These are phyloP conservation scores for Chrysosphaeria jannelii DNA, from an alignment of 2,329 filamentous ascomycete genomes.

Conservation along the genomic window DNA sequence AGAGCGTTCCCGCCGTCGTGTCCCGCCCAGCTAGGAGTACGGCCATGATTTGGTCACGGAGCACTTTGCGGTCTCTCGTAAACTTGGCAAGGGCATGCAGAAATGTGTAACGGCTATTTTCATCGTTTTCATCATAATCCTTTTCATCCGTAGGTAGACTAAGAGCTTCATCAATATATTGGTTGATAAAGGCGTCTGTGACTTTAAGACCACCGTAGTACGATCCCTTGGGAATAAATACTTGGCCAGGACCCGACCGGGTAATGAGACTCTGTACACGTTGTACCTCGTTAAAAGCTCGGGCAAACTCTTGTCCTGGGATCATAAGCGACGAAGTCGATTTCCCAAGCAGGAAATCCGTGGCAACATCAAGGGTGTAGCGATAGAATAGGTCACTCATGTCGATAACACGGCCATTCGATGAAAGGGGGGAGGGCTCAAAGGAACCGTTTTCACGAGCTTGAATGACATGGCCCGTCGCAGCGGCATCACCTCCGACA, in stretches of 20 bases:
- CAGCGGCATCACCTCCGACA: slow-evolving; percentile 23
- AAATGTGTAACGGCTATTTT: slow-evolving; percentile 34
- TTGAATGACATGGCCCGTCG: slow-evolving; percentile 23
- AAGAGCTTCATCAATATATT: slow-evolving; percentile 48
- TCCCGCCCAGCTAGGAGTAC: slow-evolving; percentile 65
- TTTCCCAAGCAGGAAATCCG: slow-evolving; percentile 58
- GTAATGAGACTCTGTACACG: slow-evolving; percentile 37
- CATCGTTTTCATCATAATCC: slow-evolving; percentile 25
- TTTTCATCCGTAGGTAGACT: slow-evolving; percentile 40
- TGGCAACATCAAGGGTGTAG: slow-evolving; percentile 61
- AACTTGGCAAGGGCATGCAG: slow-evolving; percentile 58
- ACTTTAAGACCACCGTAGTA: slow-evolving; percentile 34
- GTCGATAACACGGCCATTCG: slow-evolving; percentile 34
- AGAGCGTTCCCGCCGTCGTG: slow-evolving; percentile 57
- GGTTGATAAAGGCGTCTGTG: slow-evolving; percentile 48
- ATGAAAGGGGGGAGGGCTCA: slow-evolving; percentile 24
- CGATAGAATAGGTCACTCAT: slow-evolving; percentile 54
- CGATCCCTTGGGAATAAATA: slow-evolving; percentile 27
- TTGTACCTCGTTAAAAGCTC: slow-evolving; percentile 56
- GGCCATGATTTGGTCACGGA: slow-evolving; percentile 62
- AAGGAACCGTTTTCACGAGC: slow-evolving; percentile 19
- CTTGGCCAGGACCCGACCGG: slow-evolving; percentile 30
- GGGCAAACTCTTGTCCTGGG: slow-evolving; percentile 37
- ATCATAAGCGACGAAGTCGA: slow-evolving; percentile 35
- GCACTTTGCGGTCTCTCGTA: slow-evolving; percentile 37